A percentile compares a stretch with the other conserved stretches of the same genome.
Evolutionary conservation across 306 rosid species (phyloP).

Genomic region (Cucumis melo): DNA sequence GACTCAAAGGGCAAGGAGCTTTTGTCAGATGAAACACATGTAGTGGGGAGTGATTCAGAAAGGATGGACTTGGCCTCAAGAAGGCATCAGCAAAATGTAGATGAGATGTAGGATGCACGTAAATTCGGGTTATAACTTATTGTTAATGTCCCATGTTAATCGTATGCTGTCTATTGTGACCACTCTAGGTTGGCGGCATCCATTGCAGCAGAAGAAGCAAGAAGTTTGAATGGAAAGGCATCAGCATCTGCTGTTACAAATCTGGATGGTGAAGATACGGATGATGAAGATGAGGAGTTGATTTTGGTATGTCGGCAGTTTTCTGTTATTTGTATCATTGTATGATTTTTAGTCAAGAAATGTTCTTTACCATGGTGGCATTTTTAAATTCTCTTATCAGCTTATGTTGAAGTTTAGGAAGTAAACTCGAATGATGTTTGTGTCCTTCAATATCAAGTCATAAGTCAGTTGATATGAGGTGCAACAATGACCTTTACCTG

Average conservation of each 20-base stretch:
- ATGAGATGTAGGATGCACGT: conserved; percentile 46
- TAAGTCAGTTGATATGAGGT: background rate
- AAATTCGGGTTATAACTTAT: conserved; percentile 1
- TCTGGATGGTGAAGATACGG: conserved; percentile 25
- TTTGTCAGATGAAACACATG: conserved; percentile 19
- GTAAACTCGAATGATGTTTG: background rate
- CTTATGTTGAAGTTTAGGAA: background rate
- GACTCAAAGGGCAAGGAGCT: conserved; percentile 30
- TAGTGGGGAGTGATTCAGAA: conserved; percentile 17
- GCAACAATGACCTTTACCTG: background rate
- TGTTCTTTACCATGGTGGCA: background rate
- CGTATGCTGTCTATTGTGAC: background rate
- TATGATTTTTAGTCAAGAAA: background rate
- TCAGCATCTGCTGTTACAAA: conserved; percentile 21
- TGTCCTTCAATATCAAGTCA: background rate
- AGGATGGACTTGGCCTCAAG: conserved; percentile 14
- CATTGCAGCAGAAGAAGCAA: conserved; percentile 55
- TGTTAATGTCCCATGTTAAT: conserved; percentile 16
- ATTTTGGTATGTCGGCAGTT: conserved; percentile 37
- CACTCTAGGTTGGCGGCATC: conserved; percentile 82
- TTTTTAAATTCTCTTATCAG: background rate
- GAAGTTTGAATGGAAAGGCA: conserved; percentile 18
- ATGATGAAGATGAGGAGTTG: conserved; percentile 47
- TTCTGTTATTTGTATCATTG: conserved; percentile 1
- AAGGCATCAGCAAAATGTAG: conserved; percentile 30